Evolutionary conservation across 2,329 filamentous ascomycete species (phyloP), one percentile per base, ranked within the genome.

Genomic region (Phaeosphaeria sp.): DNA sequence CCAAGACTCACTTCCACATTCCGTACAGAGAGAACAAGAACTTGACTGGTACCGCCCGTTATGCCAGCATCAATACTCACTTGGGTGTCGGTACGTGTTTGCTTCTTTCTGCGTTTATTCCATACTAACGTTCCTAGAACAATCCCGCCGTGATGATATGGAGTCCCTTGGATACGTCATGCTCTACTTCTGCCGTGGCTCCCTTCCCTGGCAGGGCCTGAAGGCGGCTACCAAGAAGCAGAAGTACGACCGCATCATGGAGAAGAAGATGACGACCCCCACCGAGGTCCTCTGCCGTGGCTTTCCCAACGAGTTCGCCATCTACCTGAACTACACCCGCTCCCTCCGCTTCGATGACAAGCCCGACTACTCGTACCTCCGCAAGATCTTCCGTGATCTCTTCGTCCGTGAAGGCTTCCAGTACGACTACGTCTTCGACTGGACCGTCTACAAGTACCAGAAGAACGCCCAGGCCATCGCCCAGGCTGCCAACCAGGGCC

Each of bases 11-110:
- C 83, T 98, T 98, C 85, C 95, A 99, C 82, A 99, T 98, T 62
- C 95, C 95, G 47, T 98, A 99, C 86, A 90, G 95, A 83, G 95
- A 98, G 92, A 98, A 98, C 90, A 98, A 99, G 91, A 98, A 98
- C 87, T 84, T 99, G 81, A 99, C 95, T 53, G 95, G 95, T 79
- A 99, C 95, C 73, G 95, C 95, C 73, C 94, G 95, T 78, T 99
- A 99, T 81, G 95, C 95, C 63, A 96, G 91, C 63, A 99, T 99
- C 84, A 99, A 99, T 85, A 99, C 95, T 61, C 95, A 99, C 77
- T 83, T 98, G 77, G 95, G 95, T 80, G 95, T 98, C 71, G 89
- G 88, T 90, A 86, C 67, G 87, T 66, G 48, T n/a, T 40, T 6
- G 20, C 36, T 24, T 17, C 8, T 21, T 22, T 17, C 17, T 6